Evolutionary conservation across 2,329 filamentous ascomycete species (phyloP).

Genomic region (Hypoxylon sp.): DNA sequence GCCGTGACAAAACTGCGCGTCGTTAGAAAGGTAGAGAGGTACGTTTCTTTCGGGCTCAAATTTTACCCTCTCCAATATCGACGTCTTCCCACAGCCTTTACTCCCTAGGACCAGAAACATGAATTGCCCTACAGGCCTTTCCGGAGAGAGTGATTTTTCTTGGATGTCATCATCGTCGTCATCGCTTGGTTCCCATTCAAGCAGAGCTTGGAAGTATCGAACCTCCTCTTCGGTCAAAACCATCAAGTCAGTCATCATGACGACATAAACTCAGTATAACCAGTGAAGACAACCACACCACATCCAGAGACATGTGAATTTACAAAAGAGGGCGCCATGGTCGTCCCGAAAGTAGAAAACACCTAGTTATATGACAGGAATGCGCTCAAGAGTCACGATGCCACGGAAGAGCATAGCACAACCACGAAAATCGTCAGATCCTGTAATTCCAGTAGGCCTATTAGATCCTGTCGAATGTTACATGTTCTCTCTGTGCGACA

Average conservation of each 20-base stretch:
- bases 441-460: slow-evolving; percentile 45
- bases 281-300: background rate
- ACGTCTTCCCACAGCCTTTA: slow-evolving; percentile 60
- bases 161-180: slow-evolving; percentile 43
- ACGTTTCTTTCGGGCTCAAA: background rate
- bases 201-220: slow-evolving; percentile 59
- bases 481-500: slow-evolving; percentile 42
- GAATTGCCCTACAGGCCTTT: slow-evolving; percentile 56
- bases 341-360: slow-evolving; percentile 10
- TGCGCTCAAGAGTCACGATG: slow-evolving; percentile 30
- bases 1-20: slow-evolving; percentile 54
- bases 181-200: slow-evolving; percentile 58
- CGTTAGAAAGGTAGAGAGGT: slow-evolving; percentile 10
- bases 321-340: background rate
- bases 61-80: slow-evolving; percentile 58
- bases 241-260: slow-evolving; percentile 46
- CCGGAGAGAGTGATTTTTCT: slow-evolving; percentile 22
- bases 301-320: background rate
- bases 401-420: slow-evolving; percentile 41
- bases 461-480: slow-evolving; percentile 42
- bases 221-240: slow-evolving; percentile 60
- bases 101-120: slow-evolving; percentile 59
- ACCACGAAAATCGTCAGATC: slow-evolving; percentile 46
- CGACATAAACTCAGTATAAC: background rate
- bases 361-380: slow-evolving; percentile 38